A percentile compares a stretch with the other conserved stretches of the same genome.
Conservation (phyloP, 176 grass and related monocot genomes). For the Cymbopogon citratus region DNA sequence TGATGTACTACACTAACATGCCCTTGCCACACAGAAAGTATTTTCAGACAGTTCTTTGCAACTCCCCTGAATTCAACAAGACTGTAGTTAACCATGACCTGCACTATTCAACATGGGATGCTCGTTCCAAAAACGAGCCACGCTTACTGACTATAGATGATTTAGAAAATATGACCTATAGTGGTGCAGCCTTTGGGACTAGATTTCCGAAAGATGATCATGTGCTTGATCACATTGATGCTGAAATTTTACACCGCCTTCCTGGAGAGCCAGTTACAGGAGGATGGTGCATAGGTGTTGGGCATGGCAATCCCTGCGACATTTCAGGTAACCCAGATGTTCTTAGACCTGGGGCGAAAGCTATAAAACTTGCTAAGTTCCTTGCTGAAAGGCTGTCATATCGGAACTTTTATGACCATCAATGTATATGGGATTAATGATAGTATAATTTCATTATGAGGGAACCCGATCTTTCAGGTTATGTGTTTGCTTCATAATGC, state of each 20-base stretch:
- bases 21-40: slow-evolving; percentile 64
- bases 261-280: slow-evolving; percentile 52
- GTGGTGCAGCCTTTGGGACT: slow-evolving; percentile 50
- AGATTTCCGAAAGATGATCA: slow-evolving; percentile 60
- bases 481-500: not conserved
- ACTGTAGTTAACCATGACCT: slow-evolving; percentile 80
- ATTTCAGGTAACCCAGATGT: slow-evolving; percentile 66
- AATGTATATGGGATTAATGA: slow-evolving; percentile 75
- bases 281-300: slow-evolving; percentile 83
- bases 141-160: slow-evolving; percentile 43
- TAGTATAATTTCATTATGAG: slow-evolving; percentile 15
- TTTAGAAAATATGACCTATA: slow-evolving; percentile 58
- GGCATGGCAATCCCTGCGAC: slow-evolving; percentile 49
- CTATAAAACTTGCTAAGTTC: slow-evolving; percentile 50
- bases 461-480: not conserved
- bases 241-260: slow-evolving; percentile 40
- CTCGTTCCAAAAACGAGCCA: slow-evolving; percentile 38
- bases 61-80: slow-evolving; percentile 68
- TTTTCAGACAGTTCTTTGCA: slow-evolving; percentile 94
- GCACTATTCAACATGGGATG: slow-evolving; percentile 46
- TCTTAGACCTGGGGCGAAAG: slow-evolving; percentile 71
- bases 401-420: slow-evolving; percentile 49
- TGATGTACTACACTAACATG: slow-evolving; percentile 91
- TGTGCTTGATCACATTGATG: slow-evolving; percentile 62
- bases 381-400: slow-evolving; percentile 50